Base-by-base conservation (phyloP, 495 filamentous ascomycete species). In the Aspergillus sparsus region DNA sequence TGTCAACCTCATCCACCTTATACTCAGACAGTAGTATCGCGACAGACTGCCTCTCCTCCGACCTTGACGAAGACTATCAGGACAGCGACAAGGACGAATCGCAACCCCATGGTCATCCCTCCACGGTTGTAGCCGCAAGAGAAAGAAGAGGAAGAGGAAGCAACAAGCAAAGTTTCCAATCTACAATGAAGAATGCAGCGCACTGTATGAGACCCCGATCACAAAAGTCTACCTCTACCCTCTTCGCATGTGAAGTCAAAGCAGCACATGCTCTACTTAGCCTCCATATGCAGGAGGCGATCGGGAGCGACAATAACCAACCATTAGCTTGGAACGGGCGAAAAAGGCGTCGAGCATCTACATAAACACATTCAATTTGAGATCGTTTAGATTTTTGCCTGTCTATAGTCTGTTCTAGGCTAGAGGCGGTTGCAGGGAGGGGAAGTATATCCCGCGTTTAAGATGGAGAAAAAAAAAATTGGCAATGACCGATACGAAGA, bases 221-320 rank as follows among this genome's bases (percentile, higher is more conserved):
- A 37, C 57, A 21, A 5, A 57, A 50, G 16, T 41, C 7, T 2
- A 41, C 16, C 27, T 45, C 53, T 15, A 39, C 41, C 41, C 60
- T 62, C 3, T 67, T 71, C 34, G 53, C 56, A 1, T 53, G 61
- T 18, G 82, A 84, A 61, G 79, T 83, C 62, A 82, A 80, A 53
- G 84, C 84, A 5, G 84, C 84, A 16, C 74, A 83, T 68, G 72
- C 83, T 47, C 68, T 87, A 58, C 71, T 87, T 64, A 80, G 78
- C 62, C 68, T 87, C 49, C 78, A 81, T 50, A 79, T 79, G 63
- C 74, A 78, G 61, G 76, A 82, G 67, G 66, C 66, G 7, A 58
- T 50, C 3, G 53, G 47, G 3, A 59, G 52, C 16, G 66, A 67
- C 33, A 35, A 53, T 32, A 62, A 69, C 7, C 34, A 35, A 3